A percentile compares a stretch with the other conserved stretches of the same genome.
Conservation (phyloP, 1,139 yeast genomes). For the Geotrichum cucujoidarum region DNA sequence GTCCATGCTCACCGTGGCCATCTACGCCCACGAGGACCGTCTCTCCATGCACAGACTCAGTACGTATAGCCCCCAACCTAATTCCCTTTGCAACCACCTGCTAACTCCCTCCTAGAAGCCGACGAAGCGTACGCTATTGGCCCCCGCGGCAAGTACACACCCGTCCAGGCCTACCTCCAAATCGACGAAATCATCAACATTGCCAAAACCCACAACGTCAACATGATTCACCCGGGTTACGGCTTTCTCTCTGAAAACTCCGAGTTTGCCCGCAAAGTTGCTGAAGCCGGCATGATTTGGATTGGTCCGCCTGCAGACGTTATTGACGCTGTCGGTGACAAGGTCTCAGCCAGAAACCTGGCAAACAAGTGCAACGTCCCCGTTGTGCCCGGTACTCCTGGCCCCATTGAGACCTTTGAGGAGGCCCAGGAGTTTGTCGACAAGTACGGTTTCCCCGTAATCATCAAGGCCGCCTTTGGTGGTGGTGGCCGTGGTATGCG, state of each 20-base stretch:
- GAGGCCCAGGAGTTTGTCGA: conserved; percentile 78
- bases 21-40: conserved; percentile 94
- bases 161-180: conserved; percentile 94
- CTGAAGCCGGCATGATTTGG: conserved; percentile 90
- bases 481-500: conserved; percentile 99
- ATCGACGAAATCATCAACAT: conserved; percentile 91
- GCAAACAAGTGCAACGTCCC: conserved; percentile 84
- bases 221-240: conserved; percentile 98
- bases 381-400: conserved; percentile 96
- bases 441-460: conserved; percentile 88
- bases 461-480: conserved; percentile 97
- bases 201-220: conserved; percentile 81
- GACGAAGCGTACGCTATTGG: conserved; percentile 64
- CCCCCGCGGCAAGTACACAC: conserved; percentile 79
- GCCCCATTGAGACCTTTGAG: conserved; percentile 78
- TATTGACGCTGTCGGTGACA: conserved; percentile 96
- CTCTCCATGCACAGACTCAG: conserved; percentile 85
- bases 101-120: conserved; percentile 31
- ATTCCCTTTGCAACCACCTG: background rate
- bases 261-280: conserved; percentile 89
- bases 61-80: conserved; percentile 22
- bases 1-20: conserved; percentile 96
- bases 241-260: conserved; percentile 95
- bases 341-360: conserved; percentile 86
- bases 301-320: conserved; percentile 87